A percentile compares a stretch with the other conserved stretches of the same genome.
phyloP scores from a whole-genome alignment of 495 filamentous ascomycete genomes.

The Neurospora sp. region DNA sequence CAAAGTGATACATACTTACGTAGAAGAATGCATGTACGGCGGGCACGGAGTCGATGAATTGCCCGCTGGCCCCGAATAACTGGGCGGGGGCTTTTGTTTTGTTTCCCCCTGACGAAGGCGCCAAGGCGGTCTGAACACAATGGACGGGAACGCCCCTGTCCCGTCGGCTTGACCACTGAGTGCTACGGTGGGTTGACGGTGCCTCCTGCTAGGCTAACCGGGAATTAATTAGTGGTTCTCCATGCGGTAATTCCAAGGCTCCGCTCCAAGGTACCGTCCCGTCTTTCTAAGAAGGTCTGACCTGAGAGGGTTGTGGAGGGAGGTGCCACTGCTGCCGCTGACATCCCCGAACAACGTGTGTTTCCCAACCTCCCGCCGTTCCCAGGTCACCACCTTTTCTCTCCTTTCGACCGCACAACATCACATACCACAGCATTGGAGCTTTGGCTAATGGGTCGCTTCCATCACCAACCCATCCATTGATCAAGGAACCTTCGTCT shows the following conservation, averaged over 20 bases:
- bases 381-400: not conserved
- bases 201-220: not conserved
- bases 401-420: not conserved
- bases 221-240: not conserved
- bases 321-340: not conserved
- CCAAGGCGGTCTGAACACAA: not conserved
- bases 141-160: not conserved
- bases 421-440: not conserved
- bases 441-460: not conserved
- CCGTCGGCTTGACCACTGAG: not conserved
- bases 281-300: not conserved
- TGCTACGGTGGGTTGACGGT: not conserved
- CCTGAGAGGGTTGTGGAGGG: too few species aligned
- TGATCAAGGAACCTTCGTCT: not conserved
- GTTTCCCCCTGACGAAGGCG: not conserved
- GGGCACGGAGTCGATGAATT: not conserved
- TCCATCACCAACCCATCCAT: not conserved
- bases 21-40: too few species aligned
- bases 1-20: not conserved
- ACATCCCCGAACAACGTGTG: not conserved
- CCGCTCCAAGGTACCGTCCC: not conserved
- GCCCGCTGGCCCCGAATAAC: not conserved
- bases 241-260: not conserved
- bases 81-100: not conserved
- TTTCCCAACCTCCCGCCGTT: not conserved